phyloP scores from a whole-genome alignment of 495 filamentous ascomycete genomes.

The Lasiosphaeria hispida region DNA sequence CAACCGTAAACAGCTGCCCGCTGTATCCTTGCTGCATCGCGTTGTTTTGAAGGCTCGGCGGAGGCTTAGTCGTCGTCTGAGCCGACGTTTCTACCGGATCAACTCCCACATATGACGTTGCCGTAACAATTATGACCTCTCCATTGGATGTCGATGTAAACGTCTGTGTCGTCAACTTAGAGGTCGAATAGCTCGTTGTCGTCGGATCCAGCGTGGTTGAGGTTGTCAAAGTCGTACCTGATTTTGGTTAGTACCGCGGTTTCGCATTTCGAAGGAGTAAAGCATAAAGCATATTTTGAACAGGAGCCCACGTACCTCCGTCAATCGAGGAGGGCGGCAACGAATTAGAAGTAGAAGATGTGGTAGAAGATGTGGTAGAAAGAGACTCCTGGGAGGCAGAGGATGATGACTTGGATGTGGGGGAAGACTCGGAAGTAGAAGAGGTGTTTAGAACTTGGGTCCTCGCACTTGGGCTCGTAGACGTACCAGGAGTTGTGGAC shows the following conservation, averaged over 20 bases:
- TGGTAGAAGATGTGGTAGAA: no score
- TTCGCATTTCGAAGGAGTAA: background rate
- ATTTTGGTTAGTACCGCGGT: background rate
- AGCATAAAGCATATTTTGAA: background rate
- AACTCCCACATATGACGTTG: constrained; percentile 26
- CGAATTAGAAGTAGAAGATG: background rate
- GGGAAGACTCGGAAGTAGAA: background rate
- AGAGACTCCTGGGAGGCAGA: background rate
- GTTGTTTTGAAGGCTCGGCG: constrained; percentile 38
- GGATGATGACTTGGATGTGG: constrained; percentile 3
- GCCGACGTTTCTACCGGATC: constrained; percentile 11
- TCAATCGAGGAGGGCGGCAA: constrained; percentile 21
- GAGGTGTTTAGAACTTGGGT: background rate
- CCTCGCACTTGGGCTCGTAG: background rate
- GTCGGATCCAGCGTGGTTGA: constrained; percentile 2
- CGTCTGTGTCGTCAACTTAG: background rate
- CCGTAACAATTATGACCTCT: constrained; percentile 28
- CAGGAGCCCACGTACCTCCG: constrained; percentile 25
- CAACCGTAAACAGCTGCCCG: constrained; percentile 26
- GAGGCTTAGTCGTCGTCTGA: constrained; percentile 15
- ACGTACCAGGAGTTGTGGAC: constrained; percentile 1
- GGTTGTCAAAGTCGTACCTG: constrained; percentile 21
- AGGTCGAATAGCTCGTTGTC: background rate
- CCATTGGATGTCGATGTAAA: constrained; percentile 34
- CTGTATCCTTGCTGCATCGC: constrained; percentile 17